These are phyloP conservation scores for Leishmania amazonensis DNA, from an alignment of 208 protist genomes.

Conservation along the genomic window DNA sequence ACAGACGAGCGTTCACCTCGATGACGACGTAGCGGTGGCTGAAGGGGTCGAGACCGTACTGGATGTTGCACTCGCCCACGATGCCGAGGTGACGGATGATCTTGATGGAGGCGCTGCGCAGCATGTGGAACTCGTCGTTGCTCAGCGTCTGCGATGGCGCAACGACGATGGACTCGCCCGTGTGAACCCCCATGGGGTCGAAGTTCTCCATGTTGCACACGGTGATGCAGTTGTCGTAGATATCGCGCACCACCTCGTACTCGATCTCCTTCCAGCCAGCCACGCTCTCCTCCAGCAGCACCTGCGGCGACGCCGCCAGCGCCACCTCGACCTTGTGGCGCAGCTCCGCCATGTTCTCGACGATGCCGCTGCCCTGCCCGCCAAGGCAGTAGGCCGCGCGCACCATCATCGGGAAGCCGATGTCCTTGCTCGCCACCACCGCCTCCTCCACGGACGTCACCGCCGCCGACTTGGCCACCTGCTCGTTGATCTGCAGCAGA, in stretches of 20 bases:
- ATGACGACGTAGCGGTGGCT: constrained; percentile 98
- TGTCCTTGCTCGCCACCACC: constrained; percentile 57
- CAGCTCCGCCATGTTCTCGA: constrained; percentile 85
- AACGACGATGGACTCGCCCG: constrained; percentile 99
- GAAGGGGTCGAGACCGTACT: constrained; percentile 97
- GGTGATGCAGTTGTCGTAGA: constrained; percentile 99
- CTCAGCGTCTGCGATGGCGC: constrained; percentile 98
- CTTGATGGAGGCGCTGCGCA: constrained; percentile 94
- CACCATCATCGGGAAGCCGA: constrained; percentile 98
- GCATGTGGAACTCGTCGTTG: constrained; percentile 98
- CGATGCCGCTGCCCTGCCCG: constrained; percentile 98
- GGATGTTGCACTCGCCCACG: constrained; percentile 99
- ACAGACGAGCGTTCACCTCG: constrained; percentile 98
- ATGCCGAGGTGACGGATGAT: constrained; percentile 97
- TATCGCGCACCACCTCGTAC: constrained; percentile 99
- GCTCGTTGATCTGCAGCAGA: constrained; percentile 96
- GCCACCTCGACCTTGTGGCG: constrained; percentile 82
- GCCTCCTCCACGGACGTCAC: constrained; percentile 81
- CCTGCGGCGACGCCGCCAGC: constrained; percentile 92
- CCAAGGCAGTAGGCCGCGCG: constrained; percentile 98
- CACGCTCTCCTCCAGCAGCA: constrained; percentile 97
- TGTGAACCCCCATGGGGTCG: constrained; percentile 98
- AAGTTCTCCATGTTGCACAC: constrained; percentile 99
- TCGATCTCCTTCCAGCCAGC: constrained; percentile 99
- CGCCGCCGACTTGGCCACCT: constrained; percentile 82